Conservation (phyloP, 169 alveolate species). For the Amoebophrya sp. region DNA sequence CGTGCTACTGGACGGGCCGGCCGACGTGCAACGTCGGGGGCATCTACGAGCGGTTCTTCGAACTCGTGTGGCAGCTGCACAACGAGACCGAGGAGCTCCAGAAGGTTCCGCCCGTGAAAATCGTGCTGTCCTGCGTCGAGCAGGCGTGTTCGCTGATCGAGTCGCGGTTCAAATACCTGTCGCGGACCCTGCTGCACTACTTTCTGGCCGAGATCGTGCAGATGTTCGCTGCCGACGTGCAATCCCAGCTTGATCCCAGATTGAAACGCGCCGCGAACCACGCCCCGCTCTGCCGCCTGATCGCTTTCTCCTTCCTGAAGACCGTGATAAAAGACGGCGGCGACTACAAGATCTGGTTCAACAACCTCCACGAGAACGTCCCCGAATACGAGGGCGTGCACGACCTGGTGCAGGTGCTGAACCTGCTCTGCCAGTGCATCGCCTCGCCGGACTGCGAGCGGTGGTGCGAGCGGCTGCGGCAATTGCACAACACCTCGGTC, state of each 20-base stretch:
- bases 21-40: not conserved
- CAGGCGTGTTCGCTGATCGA: not conserved
- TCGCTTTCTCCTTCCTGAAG: not conserved
- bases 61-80: not conserved
- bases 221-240: not conserved
- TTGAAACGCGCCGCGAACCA: not conserved
- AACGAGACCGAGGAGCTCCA: not conserved
- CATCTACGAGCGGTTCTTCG: not conserved
- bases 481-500: not conserved
- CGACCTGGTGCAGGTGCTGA: not conserved
- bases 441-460: not conserved
- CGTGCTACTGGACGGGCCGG: not conserved
- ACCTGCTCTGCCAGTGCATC: not conserved
- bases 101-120: not conserved
- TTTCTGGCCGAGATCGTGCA: not conserved
- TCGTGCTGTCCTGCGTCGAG: not conserved
- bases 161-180: not conserved
- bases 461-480: not conserved
- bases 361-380: not conserved
- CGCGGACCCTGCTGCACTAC: not conserved
- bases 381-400: not conserved
- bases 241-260: not conserved
- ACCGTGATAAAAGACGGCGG: not conserved
- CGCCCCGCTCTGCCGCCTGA: not conserved
- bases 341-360: not conserved